A percentile compares a stretch with the other conserved stretches of the same genome.
Conservation (phyloP, 176 grass and related monocot species). For the Rhynchospora breviuscula region DNA sequence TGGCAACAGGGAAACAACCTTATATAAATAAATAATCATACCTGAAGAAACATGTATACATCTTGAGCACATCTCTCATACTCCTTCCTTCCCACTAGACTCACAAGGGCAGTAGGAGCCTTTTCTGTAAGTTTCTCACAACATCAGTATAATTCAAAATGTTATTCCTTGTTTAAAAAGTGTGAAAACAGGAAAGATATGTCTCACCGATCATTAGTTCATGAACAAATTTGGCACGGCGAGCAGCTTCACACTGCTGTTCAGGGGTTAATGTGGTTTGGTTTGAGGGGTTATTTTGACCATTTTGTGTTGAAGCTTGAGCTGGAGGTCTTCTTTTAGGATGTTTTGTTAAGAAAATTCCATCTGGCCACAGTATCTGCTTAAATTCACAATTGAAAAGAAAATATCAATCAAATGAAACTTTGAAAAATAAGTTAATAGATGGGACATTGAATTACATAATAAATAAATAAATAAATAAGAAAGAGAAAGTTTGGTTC, state of each 20-base stretch:
- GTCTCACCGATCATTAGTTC: constrained; percentile 87
- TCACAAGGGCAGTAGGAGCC: constrained; percentile 72
- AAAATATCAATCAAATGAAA: neutral
- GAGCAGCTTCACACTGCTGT: constrained; percentile 74
- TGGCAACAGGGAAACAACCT: neutral
- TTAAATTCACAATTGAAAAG: constrained; percentile 24
- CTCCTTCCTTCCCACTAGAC: constrained; percentile 88
- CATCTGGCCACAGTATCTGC: constrained; percentile 98
- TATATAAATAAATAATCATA: constrained; percentile 21
- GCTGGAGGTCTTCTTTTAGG: constrained; percentile 59
- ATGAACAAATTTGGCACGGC: constrained; percentile 68
- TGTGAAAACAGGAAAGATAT: constrained; percentile 20
- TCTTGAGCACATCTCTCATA: constrained; percentile 89
- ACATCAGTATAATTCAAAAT: neutral
- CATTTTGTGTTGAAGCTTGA: constrained; percentile 31
- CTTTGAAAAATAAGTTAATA: neutral
- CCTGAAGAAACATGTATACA: constrained; percentile 98
- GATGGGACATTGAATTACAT: neutral
- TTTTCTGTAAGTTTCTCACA: constrained; percentile 48
- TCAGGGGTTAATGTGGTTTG: constrained; percentile 38
- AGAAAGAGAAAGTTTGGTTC: neutral
- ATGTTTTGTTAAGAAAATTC: constrained; percentile 95
- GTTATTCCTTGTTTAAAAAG: neutral
- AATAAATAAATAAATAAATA: neutral
- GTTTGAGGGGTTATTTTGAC: constrained; percentile 38